Evolutionary conservation across 1,139 yeast species (phyloP), one percentile per base, ranked within the genome.

Genomic region (Torulaspora globosa): DNA sequence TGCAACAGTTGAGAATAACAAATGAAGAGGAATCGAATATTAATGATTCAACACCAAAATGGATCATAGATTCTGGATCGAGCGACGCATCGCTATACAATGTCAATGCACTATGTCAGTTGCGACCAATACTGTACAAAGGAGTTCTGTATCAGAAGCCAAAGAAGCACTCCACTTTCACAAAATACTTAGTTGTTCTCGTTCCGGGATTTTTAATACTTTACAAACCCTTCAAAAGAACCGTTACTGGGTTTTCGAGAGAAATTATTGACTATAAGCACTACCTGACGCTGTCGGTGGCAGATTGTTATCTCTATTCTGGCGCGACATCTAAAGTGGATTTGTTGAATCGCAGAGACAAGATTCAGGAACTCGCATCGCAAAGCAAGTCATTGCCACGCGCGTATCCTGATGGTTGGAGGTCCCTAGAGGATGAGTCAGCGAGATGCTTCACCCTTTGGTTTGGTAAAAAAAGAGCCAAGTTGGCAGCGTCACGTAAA

Each of bases 341-440:
- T 54, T 66, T 86, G 38, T 60, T 82, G 33, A 70, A 72, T 10
- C 68, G 78, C 16, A 78, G 73, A 43, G 66, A 64, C 10, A 70
- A 70, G 33, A 69, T 73, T 44, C 79, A 76, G 48, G 68, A 70
- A 1, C 63, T 67, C 27, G 69, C 74, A 49, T 84, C 85, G 0
- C 85, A 84, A 0, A 72, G 72, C 5, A 75, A 74, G 44, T 61
- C 82, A 0, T 62, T 84, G 36, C 95, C 97, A 0, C 69, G 95
- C 33, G 70, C 83, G 0, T 88, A 84, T 59, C 68, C 76, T 1
- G 95, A 89, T 65, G 96, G 96, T 0, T 86, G 95, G 90, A 75
- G 74, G 54, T 83, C 94, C 1, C 71, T 79, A 5, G 97, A 90
- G 55, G 87, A 83, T 44, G 94, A 86, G 54, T 62, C 74, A 12